Conservation (phyloP, 345 rosid genomes). For the Corchorus olitorius region DNA sequence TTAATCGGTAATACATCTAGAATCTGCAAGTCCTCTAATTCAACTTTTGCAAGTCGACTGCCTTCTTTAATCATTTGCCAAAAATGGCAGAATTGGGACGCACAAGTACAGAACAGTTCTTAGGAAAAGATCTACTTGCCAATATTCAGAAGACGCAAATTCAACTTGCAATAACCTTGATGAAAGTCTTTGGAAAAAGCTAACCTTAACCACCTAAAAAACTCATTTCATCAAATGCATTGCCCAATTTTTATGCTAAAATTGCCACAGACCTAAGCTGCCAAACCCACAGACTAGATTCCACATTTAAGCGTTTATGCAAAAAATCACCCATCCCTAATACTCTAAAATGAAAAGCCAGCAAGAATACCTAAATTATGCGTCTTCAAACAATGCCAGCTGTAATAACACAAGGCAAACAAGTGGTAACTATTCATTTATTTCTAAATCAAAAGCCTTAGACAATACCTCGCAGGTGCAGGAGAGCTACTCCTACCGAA, state of each 20-base stretch:
- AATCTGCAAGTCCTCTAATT: not conserved
- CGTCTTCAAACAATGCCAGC: not conserved
- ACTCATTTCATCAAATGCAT: not conserved
- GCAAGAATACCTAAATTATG: not conserved
- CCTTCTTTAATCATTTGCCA: conserved; percentile 1
- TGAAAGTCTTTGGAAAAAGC: not conserved
- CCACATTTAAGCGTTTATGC: not conserved
- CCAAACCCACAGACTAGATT: not conserved
- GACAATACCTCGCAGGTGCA: conserved; percentile 35
- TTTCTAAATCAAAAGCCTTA: conserved; percentile 8
- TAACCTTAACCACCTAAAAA: not conserved
- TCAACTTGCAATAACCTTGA: not conserved
- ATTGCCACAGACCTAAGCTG: not conserved
- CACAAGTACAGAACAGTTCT: not conserved
- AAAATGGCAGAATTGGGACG: not conserved
- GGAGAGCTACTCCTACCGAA: conserved; percentile 68
- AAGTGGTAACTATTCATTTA: not conserved
- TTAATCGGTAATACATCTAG: not conserved
- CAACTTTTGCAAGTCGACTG: not conserved
- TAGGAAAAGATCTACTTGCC: not conserved
- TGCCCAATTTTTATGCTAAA: not conserved
- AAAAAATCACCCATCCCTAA: not conserved
- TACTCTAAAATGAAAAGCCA: not conserved
- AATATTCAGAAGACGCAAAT: not conserved
- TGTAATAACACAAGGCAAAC: not conserved